phyloP scores from a whole-genome alignment of 225 moss, liverwort and hornwort species.

The Lunularia cruciata region DNA sequence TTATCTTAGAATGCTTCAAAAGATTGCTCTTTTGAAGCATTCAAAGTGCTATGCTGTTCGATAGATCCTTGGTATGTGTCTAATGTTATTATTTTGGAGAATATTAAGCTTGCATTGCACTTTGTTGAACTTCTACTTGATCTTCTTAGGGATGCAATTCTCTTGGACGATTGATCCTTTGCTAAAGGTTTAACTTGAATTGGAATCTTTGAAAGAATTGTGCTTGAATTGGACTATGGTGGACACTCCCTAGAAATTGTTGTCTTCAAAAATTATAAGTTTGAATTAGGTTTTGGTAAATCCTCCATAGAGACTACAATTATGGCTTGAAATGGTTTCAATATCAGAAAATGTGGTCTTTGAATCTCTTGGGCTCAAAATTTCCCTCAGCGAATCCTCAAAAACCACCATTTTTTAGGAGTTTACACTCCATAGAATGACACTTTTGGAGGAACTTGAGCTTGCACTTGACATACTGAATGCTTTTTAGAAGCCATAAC shows the following conservation, averaged over 20 bases:
- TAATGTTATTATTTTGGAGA: not conserved
- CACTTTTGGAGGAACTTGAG: too few relatives aligned
- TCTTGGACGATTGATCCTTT: too few relatives aligned
- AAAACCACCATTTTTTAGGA: too few relatives aligned
- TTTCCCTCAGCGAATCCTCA: not conserved
- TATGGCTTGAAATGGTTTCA: not conserved
- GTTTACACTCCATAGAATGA: too few relatives aligned
- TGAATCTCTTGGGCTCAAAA: constrained; percentile 1
- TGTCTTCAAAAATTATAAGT: too few relatives aligned
- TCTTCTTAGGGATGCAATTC: not conserved
- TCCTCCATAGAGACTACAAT: not conserved
- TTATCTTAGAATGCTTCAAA: constrained; percentile 1
- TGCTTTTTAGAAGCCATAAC: too few relatives aligned
- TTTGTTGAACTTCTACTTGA: not conserved
- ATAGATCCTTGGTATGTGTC: not conserved
- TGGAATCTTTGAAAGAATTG: too few relatives aligned
- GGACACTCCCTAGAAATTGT: too few relatives aligned
- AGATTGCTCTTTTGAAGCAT: not conserved
- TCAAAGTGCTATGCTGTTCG: not conserved
- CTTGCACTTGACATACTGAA: too few relatives aligned
- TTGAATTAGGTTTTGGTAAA: too few relatives aligned
- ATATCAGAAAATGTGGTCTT: not conserved
- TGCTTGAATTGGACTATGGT: too few relatives aligned
- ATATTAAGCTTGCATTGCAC: not conserved
- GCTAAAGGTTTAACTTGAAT: too few relatives aligned